phyloP scores from a whole-genome alignment of 805 yeast species.

The Yamadazyma philogaea region DNA sequence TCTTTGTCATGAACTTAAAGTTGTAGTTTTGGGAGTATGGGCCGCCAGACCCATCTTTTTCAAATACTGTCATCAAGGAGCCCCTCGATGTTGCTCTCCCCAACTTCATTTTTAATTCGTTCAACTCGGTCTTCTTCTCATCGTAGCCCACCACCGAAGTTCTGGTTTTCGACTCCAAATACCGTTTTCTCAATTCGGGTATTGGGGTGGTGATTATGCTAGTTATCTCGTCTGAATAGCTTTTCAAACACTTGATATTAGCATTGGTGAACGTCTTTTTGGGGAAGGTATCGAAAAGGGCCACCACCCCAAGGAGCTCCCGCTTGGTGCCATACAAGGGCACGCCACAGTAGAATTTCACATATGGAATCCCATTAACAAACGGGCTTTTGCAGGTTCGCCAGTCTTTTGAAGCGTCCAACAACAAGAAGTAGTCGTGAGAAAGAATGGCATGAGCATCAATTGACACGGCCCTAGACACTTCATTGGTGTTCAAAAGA shows the following conservation, averaged over 20 bases:
- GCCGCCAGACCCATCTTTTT: constrained; percentile 62
- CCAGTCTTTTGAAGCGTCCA: constrained; percentile 71
- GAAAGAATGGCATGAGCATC: constrained; percentile 72
- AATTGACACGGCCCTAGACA: constrained; percentile 55
- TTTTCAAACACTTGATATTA: constrained; percentile 34
- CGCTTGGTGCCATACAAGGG: constrained; percentile 40
- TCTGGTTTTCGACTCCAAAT: not conserved
- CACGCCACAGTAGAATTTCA: constrained; percentile 64
- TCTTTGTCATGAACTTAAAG: constrained; percentile 32
- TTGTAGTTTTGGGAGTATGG: constrained; percentile 52
- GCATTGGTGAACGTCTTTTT: constrained; percentile 34
- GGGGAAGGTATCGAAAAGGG: constrained; percentile 53
- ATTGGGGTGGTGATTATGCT: constrained; percentile 29
- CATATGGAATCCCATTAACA: constrained; percentile 57
- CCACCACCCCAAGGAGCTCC: constrained; percentile 52
- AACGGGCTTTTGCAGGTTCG: constrained; percentile 60
- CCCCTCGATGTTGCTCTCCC: constrained; percentile 59
- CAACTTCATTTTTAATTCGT: constrained; percentile 33
- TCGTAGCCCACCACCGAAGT: constrained; percentile 7
- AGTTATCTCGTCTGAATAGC: constrained; percentile 42
- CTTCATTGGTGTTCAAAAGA: constrained; percentile 45
- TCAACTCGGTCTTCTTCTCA: constrained; percentile 21
- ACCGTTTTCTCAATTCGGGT: constrained; percentile 9
- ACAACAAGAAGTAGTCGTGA: constrained; percentile 48
- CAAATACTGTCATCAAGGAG: constrained; percentile 44